These are phyloP conservation scores for Mycena polygramma DNA, from an alignment of 768 basidiomycete species.

Conservation along the genomic window DNA sequence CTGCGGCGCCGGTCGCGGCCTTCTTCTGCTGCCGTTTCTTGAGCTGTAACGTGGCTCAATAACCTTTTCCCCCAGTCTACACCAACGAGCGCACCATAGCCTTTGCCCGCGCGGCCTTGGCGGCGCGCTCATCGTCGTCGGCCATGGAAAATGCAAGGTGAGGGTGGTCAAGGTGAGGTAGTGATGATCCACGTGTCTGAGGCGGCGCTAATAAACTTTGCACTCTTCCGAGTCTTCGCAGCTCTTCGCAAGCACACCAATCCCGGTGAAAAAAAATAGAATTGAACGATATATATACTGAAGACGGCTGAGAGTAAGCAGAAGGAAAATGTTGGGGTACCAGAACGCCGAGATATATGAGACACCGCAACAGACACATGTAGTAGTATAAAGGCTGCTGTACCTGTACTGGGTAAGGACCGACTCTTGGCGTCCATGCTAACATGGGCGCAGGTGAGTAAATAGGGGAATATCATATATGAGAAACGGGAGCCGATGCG, in stretches of 20 bases:
- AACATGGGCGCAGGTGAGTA: slow-evolving; percentile 68
- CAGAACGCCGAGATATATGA: slow-evolving; percentile 36
- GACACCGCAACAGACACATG: slow-evolving; percentile 31
- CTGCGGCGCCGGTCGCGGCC: slow-evolving; percentile 55
- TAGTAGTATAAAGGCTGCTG: slow-evolving; percentile 49
- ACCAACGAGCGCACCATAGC: slow-evolving; percentile 70
- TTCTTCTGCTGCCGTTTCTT: slow-evolving; percentile 88
- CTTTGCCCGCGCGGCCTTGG: slow-evolving; percentile 86
- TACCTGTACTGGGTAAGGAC: slow-evolving; percentile 67
- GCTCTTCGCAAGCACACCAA: not conserved
- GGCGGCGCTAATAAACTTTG: not conserved
- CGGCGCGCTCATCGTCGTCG: slow-evolving; percentile 80
- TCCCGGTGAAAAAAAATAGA: slow-evolving; percentile 37
- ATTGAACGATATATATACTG: slow-evolving; percentile 38
- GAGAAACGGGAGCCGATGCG: slow-evolving; percentile 51
- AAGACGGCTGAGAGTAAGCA: slow-evolving; percentile 32
- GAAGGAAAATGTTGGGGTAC: slow-evolving; percentile 30
- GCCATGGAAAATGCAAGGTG: slow-evolving; percentile 53
- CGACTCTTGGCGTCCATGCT: slow-evolving; percentile 69
- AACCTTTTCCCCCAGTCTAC: slow-evolving; percentile 12
- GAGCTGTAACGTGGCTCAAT: slow-evolving; percentile 60
- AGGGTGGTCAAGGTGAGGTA: not conserved
- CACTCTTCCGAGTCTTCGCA: no score
- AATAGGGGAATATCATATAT: slow-evolving; percentile 61
- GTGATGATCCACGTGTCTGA: slow-evolving; percentile 34